Evolutionary conservation across 331 rosid species (phyloP).

Genomic region (Ulmus americana): DNA sequence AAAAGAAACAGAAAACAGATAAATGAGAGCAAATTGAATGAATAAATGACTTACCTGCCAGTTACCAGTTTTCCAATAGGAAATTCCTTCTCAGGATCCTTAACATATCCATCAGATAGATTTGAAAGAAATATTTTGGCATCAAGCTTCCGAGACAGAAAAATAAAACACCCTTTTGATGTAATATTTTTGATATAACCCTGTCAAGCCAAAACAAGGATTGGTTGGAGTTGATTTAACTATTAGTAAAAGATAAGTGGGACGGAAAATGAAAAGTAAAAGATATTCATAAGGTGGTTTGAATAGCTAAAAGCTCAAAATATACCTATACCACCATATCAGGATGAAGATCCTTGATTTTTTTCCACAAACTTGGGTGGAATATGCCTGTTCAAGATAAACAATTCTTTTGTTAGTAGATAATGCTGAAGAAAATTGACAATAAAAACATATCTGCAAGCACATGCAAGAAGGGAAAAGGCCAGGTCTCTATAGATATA

Average conservation of each 20-base stretch:
- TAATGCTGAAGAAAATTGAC: background rate
- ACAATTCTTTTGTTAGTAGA: background rate
- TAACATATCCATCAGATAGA: slow-evolving; percentile 59
- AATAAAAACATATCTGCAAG: slow-evolving; percentile 4
- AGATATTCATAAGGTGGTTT: background rate
- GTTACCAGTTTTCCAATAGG: slow-evolving; percentile 75
- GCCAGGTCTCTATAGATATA: too few species aligned
- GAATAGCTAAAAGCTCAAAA: background rate
- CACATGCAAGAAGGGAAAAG: too few species aligned
- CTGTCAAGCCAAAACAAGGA: slow-evolving; percentile 28
- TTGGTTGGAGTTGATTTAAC: background rate
- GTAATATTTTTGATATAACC: slow-evolving; percentile 76
- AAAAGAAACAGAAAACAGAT: background rate
- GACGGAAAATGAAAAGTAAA: background rate
- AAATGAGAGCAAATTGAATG: slow-evolving; percentile 8
- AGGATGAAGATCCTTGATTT: slow-evolving; percentile 62
- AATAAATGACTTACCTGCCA: slow-evolving; percentile 53
- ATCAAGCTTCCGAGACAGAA: slow-evolving; percentile 72
- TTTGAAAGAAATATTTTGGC: slow-evolving; percentile 78
- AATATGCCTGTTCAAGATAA: slow-evolving; percentile 37
- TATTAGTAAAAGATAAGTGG: background rate
- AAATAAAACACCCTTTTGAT: slow-evolving; percentile 80
- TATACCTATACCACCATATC: slow-evolving; percentile 65
- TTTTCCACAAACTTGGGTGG: slow-evolving; percentile 35
- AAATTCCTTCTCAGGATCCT: slow-evolving; percentile 60